Conservation (phyloP, 164 flowering plant species). For the Nelumbo lutea region DNA sequence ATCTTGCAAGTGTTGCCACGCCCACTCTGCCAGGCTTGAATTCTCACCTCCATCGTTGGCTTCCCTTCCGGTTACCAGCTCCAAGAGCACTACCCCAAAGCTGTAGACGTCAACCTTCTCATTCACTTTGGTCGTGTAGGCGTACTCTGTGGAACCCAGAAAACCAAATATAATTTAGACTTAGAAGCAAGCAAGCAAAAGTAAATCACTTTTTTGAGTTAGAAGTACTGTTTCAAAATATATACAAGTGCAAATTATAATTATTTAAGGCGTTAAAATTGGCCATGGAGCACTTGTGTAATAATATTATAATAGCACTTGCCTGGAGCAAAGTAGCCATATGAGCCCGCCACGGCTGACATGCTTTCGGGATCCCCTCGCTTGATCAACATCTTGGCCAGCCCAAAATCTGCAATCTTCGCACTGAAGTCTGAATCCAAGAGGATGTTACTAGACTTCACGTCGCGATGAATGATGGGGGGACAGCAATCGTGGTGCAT, state of each 20-base stretch:
- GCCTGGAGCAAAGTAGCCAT: conserved; percentile 85
- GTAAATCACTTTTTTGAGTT: too few species aligned
- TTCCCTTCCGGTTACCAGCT: conserved; percentile 41
- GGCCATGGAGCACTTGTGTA: too few species aligned
- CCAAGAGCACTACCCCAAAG: too few species aligned
- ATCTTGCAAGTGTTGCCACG: conserved; percentile 34
- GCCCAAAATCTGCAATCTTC: conserved; percentile 72
- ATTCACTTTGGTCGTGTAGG: conserved; percentile 41
- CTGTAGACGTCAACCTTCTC: conserved; percentile 59
- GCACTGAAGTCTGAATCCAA: conserved; percentile 61
- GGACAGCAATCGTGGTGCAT: conserved; percentile 71
- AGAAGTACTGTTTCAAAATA: too few species aligned
- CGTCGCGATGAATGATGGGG: conserved; percentile 61
- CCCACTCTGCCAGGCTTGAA: conserved; percentile 55
- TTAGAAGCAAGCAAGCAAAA: too few species aligned
- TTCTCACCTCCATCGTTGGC: conserved; percentile 46
- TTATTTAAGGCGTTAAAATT: too few species aligned
- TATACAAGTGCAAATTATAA: too few species aligned
- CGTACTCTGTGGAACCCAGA: conserved; percentile 45
- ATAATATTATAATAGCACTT: not conserved
- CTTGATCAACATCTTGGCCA: conserved; percentile 46
- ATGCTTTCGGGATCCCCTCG: conserved; percentile 34
- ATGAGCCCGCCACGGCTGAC: conserved; percentile 59
- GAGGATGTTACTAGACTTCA: conserved; percentile 72
- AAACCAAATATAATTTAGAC: not conserved